Conservation (phyloP, 176 grass and related monocot genomes). For the Avena sativa region DNA sequence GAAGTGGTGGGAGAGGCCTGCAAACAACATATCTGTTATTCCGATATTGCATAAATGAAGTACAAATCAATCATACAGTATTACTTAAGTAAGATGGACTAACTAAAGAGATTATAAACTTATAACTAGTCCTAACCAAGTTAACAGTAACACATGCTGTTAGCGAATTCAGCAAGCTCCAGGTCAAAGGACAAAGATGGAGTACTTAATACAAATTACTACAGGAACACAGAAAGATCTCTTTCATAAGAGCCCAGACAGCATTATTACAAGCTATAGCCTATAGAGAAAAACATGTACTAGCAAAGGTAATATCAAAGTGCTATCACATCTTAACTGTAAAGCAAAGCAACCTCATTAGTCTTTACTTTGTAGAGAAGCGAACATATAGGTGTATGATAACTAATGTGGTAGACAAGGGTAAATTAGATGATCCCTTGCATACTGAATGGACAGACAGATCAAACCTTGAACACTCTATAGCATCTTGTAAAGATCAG, state of each 20-base stretch:
- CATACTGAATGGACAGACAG: neutral
- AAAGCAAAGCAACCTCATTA: conserved; percentile 40
- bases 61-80: neutral
- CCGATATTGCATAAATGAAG: conserved; percentile 14
- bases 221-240: neutral
- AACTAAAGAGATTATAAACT: neutral
- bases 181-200: neutral
- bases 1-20: conserved; percentile 91
- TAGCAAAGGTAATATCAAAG: conserved; percentile 12
- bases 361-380: conserved; percentile 35
- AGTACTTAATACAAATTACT: neutral
- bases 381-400: conserved; percentile 22
- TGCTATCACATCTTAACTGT: conserved; percentile 31
- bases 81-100: neutral
- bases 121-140: neutral
- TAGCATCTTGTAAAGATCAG: conserved; percentile 22
- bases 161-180: neutral
- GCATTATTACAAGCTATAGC: neutral
- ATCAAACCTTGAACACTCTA: neutral
- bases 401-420: neutral
- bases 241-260: neutral
- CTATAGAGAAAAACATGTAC: neutral
- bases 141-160: conserved; percentile 13
- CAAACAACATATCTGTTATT: conserved; percentile 19
- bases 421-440: conserved; percentile 13